Conservation (phyloP, 2,329 filamentous ascomycete species). For the Epichloe scottii region DNA sequence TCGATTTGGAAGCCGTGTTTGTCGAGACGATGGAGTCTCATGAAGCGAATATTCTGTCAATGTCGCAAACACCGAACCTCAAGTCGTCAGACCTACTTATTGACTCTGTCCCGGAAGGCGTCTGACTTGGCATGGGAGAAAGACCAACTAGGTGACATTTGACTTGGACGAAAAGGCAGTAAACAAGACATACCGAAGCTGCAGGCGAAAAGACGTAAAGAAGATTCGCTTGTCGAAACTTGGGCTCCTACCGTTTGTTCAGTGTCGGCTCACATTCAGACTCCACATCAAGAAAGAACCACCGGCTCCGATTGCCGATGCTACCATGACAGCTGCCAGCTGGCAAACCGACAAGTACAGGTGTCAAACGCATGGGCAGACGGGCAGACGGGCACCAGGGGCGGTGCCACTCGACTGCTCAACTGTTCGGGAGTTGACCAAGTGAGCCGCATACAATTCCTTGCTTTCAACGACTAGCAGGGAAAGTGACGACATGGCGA, state of each 20-base stretch:
- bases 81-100: not conserved
- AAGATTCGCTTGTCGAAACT: not conserved
- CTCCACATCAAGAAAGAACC: constrained; percentile 2
- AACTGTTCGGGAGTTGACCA: not conserved
- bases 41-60: not conserved
- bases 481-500: not conserved
- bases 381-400: not conserved
- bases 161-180: not conserved
- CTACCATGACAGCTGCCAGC: constrained; percentile 3
- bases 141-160: not conserved
- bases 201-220: not conserved
- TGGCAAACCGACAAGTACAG: not conserved
- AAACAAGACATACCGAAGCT: not conserved
- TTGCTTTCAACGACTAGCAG: not conserved
- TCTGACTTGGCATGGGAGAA: not conserved
- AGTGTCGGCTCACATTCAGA: constrained; percentile 4
- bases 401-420: not conserved
- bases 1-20: not conserved
- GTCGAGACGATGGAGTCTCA: constrained; percentile 1
- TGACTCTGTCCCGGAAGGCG: not conserved
- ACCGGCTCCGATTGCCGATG: not conserved
- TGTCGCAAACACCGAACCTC: not conserved
- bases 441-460: not conserved
- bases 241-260: constrained; percentile 5
- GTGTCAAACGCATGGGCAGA: not conserved